Base-by-base conservation (phyloP, 257 asterid genomes). In the Fraxinus pennsylvanica region DNA sequence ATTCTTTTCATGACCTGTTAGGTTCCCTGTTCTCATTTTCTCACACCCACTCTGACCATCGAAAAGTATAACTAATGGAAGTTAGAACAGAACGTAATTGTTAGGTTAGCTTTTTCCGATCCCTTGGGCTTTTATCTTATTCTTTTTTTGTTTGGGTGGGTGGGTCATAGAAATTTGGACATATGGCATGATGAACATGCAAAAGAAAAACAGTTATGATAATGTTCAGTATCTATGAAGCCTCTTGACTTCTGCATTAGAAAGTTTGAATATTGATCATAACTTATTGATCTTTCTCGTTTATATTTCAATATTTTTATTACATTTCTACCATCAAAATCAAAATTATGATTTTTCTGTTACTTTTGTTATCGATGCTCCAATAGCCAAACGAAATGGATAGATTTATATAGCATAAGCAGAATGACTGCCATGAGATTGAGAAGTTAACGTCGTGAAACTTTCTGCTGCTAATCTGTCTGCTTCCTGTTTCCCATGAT, bases 401-500 rank as follows among this genome's bases (percentile, higher is more conserved):
- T 61, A 21, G 17, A 61, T 61, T 61, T 21, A 22, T 22, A 21
- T 57, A 8, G 27, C 66, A 57, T 19, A 57, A 17, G 65, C 9
- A 57, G 21, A n/a, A n/a, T 57, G 54, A 45, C 19, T 45, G 5
- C 54, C 54, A 45, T 12, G 66, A 57, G 66, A 57, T 57, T n/a
- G 9, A 57, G 66, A 29, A n/a, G 29, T 5, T 45, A 45, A 21
- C 21, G 30, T 63, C 27, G 27, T 35, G 66, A 45, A 13, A 52
- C 25, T 15, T 52, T 52, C 63, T 52, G 63, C 25, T 52, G 21
- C 9, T 15, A 17, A 15, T 52, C 63, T 19, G 41, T 47, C 29
- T 29, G 15, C 65, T 76, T 78, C 68, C 68, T 74, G 74, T 73
- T 61, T 32, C 65, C n/a, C 29, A 6, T 36, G 67, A 72, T 61